phyloP scores from a whole-genome alignment of 176 grass and related monocot species.

The Tillandsia leiboldiana region DNA sequence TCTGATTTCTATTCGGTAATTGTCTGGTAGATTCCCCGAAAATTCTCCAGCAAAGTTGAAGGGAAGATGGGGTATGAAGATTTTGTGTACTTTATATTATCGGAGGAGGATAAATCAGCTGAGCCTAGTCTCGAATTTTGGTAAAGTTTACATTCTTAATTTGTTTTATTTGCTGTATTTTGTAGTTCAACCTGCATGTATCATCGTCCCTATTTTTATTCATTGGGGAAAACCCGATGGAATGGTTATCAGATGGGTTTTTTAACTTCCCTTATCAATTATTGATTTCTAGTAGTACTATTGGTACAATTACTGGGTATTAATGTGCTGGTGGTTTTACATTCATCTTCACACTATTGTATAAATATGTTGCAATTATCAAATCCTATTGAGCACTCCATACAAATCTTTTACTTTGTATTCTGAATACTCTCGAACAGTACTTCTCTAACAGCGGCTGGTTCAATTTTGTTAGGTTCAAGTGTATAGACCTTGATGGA shows the following conservation, averaged over 20 bases:
- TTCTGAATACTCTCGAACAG: too few relatives aligned
- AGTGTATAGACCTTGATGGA: conserved; percentile 88
- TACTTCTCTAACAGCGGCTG: too few relatives aligned
- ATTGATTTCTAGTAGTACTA: too few relatives aligned
- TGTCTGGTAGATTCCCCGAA: conserved; percentile 59
- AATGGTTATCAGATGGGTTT: too few relatives aligned
- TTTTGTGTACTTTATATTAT: conserved; percentile 89
- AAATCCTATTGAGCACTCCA: too few relatives aligned
- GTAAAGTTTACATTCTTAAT: conserved; percentile 22
- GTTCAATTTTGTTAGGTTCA: conserved; percentile 55
- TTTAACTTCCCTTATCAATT: too few relatives aligned
- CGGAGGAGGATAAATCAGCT: conserved; percentile 85
- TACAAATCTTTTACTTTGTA: too few relatives aligned
- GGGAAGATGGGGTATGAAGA: conserved; percentile 95
- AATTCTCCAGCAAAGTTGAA: conserved; percentile 78
- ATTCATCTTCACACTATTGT: too few relatives aligned
- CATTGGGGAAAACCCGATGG: background rate
- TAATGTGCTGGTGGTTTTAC: too few relatives aligned
- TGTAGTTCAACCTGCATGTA: background rate
- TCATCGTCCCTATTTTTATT: background rate
- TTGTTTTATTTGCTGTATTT: background rate
- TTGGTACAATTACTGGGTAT: too few relatives aligned
- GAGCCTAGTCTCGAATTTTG: conserved; percentile 68
- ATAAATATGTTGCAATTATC: too few relatives aligned
- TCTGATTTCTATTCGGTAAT: background rate